phyloP scores from a whole-genome alignment of 2,329 filamentous ascomycete species.

The Sporothrix humicola region DNA sequence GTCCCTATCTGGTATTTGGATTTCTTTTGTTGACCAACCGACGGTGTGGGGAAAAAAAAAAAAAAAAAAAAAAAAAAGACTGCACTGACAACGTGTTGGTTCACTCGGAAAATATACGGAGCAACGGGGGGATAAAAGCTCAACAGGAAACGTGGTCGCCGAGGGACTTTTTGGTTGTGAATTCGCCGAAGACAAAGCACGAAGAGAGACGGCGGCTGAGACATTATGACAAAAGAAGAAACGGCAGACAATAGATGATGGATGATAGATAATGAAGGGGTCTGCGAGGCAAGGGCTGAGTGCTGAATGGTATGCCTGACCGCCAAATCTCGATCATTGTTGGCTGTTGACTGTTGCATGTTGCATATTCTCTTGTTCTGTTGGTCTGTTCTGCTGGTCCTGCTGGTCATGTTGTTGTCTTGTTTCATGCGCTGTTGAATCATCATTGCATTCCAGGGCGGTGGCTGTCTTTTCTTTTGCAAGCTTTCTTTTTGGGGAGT shows the following conservation, averaged over 20 bases:
- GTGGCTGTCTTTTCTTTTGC: not conserved
- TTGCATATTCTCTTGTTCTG: not conserved
- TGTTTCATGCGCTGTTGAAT: constrained; percentile 19
- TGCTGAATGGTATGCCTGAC: not conserved
- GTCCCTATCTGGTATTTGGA: not conserved
- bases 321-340: not conserved
- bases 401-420: not conserved
- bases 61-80: not conserved
- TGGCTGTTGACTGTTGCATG: not conserved
- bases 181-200: no score
- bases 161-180: no score
- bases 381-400: no score
- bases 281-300: not conserved
- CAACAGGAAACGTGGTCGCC: no score
- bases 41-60: not conserved
- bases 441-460: constrained; percentile 9
- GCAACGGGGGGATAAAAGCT: not conserved
- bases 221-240: no score
- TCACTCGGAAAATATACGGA: not conserved
- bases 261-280: not conserved
- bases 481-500: not conserved
- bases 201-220: no score
- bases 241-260: not conserved
- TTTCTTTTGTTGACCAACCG: not conserved
- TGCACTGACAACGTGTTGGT: not conserved